phyloP scores from a whole-genome alignment of 257 asterid species.

The Solanum bukasovii region DNA sequence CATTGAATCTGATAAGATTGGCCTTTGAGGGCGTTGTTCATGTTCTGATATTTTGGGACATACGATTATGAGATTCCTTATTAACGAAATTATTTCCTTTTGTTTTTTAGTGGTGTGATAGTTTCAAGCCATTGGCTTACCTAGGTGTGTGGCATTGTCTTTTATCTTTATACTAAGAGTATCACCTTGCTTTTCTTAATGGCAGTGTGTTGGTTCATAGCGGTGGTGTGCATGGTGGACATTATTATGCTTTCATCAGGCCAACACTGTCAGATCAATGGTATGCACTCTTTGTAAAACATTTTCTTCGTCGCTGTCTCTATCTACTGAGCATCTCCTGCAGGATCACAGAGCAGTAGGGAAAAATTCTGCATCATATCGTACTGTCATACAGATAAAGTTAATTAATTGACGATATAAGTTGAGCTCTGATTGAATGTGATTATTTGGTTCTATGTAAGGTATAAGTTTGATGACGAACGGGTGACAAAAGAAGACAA shows the following conservation, averaged over 20 bases:
- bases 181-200: background rate
- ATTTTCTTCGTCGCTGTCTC: background rate
- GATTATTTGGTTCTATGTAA: constrained; percentile 22
- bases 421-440: background rate
- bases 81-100: background rate
- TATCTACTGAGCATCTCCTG: background rate
- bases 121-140: background rate
- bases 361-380: background rate
- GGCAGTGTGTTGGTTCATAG: constrained; percentile 96
- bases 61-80: background rate
- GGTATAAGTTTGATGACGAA: constrained; percentile 98
- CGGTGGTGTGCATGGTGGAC: constrained; percentile 98
- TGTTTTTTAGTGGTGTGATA: background rate
- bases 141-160: background rate
- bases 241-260: constrained; percentile 95
- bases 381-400: background rate
- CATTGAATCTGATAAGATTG: background rate
- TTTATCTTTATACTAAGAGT: background rate
- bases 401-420: background rate
- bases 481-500: constrained; percentile 95
- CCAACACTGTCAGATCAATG: constrained; percentile 90
- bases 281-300: constrained; percentile 31
- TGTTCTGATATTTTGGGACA: background rate
- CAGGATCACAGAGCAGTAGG: background rate
- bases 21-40: background rate